phyloP scores from a whole-genome alignment of 495 filamentous ascomycete species.

The Penicillium steckii region DNA sequence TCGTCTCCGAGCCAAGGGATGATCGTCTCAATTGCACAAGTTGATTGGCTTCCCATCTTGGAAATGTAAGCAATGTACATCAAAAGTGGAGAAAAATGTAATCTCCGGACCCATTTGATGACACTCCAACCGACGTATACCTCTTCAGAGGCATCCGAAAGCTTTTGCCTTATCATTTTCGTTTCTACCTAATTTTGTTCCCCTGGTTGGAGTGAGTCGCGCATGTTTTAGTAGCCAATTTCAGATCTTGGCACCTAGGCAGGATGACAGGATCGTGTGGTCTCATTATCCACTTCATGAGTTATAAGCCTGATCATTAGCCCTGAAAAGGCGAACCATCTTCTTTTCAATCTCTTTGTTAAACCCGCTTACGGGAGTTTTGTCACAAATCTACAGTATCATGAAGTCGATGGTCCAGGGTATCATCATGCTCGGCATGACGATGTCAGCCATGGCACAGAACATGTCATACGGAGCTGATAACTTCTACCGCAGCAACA shows the following conservation, averaged over 20 bases:
- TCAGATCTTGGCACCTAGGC: not conserved
- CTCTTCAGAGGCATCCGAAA: not conserved
- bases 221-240: not conserved
- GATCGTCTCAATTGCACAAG: not conserved
- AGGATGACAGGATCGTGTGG: not conserved
- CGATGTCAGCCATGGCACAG: slow-evolving; percentile 20
- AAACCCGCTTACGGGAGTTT: not conserved
- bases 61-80: not conserved
- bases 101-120: not conserved
- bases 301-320: not conserved
- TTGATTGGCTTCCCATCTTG: not conserved
- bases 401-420: not conserved
- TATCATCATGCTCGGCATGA: not conserved
- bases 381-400: not conserved
- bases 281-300: not conserved
- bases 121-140: not conserved
- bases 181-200: not conserved
- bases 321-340: not conserved
- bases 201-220: not conserved
- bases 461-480: slow-evolving; percentile 30
- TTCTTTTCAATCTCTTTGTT: not conserved
- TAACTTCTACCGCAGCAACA: slow-evolving; percentile 30
- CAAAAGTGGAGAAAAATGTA: not conserved
- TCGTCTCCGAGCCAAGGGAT: not conserved
- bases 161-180: not conserved